Evolutionary conservation across 441 rosid genomes (phyloP).

Genomic region (Erodium texanum): DNA sequence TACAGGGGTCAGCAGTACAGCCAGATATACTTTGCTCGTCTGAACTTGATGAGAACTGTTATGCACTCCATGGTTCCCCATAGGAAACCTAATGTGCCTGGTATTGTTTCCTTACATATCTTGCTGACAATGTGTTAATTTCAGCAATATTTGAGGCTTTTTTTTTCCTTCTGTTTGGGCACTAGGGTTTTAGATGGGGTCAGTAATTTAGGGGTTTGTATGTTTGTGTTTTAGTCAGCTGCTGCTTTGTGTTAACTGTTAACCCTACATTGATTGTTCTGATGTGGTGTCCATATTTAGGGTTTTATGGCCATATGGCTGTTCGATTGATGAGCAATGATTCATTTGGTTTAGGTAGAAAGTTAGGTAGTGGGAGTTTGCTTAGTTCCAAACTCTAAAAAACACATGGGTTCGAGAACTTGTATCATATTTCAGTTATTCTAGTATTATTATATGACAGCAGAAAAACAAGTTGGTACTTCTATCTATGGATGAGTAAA

Average conservation of each 20-base stretch:
- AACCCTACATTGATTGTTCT: background rate
- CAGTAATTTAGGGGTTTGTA: background rate
- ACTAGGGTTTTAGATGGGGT: background rate
- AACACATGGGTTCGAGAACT: background rate
- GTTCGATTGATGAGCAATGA: background rate
- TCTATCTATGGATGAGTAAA: background rate
- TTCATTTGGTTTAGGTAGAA: background rate
- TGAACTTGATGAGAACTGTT: conserved; percentile 66
- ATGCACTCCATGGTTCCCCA: conserved; percentile 68
- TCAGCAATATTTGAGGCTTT: background rate
- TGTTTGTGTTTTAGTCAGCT: background rate
- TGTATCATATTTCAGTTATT: background rate
- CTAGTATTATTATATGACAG: background rate
- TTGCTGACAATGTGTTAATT: background rate
- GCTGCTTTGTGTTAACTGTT: background rate
- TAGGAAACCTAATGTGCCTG: conserved; percentile 69
- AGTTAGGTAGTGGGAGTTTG: background rate
- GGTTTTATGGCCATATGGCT: background rate
- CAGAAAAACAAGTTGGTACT: background rate
- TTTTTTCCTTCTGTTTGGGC: conserved; percentile 6
- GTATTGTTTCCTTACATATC: conserved; percentile 24
- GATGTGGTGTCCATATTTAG: background rate
- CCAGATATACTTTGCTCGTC: conserved; percentile 88
- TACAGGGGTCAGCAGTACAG: conserved; percentile 93
- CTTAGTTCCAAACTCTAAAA: background rate